Conservation (phyloP, 1,139 yeast genomes). For the Suhomyces wounanorum region DNA sequence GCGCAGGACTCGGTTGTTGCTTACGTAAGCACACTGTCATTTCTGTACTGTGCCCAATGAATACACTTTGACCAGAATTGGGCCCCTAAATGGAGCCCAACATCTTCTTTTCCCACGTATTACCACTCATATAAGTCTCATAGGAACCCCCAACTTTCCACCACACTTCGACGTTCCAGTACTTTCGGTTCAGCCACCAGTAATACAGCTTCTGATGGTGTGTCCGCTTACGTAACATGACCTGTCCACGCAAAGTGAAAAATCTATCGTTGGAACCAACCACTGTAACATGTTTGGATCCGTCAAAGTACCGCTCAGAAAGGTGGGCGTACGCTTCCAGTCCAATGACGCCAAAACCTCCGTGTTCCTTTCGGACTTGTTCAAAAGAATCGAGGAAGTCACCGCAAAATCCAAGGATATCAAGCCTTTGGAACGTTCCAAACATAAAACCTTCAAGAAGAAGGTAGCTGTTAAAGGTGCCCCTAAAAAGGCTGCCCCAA, state of each 20-base stretch:
- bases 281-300: constrained; percentile 8
- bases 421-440: constrained; percentile 14
- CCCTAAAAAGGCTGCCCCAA: neutral
- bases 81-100: too few species aligned
- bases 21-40: too few species aligned
- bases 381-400: constrained; percentile 39
- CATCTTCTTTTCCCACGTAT: too few species aligned
- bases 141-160: too few species aligned
- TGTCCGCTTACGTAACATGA: constrained; percentile 7
- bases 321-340: constrained; percentile 17
- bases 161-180: too few species aligned
- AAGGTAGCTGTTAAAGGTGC: constrained; percentile 5
- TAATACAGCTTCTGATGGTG: too few species aligned
- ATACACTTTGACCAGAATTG: too few species aligned
- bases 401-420: constrained; percentile 22
- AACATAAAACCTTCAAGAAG: constrained; percentile 9
- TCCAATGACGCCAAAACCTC: constrained; percentile 18
- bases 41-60: too few species aligned
- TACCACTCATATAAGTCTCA: too few species aligned
- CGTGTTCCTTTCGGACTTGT: constrained; percentile 29
- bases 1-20: too few species aligned
- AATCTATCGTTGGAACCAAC: constrained; percentile 6
- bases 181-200: too few species aligned
- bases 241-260: constrained; percentile 12
- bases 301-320: constrained; percentile 10